These are phyloP conservation scores for Cochlearia excelsa DNA, from an alignment of 345 rosid species.

Conservation along the genomic window DNA sequence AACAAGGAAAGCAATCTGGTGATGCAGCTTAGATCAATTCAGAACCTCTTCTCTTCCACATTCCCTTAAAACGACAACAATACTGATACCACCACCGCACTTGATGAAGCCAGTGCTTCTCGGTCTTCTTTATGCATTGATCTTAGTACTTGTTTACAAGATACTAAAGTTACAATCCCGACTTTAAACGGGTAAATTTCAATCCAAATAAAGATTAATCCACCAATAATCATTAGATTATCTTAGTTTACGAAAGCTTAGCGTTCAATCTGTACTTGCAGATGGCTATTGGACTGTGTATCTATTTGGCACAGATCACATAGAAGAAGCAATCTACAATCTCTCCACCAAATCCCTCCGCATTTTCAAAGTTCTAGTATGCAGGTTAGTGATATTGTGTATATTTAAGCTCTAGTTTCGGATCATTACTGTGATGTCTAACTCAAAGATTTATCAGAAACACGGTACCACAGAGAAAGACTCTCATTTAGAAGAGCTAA, in stretches of 20 bases:
- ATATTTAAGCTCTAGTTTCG: background rate
- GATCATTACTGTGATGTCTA: conserved; percentile 20
- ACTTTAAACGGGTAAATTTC: conserved; percentile 72
- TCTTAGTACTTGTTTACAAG: conserved; percentile 70
- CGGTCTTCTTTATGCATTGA: conserved; percentile 53
- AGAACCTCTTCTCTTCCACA: conserved; percentile 50
- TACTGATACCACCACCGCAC: conserved; percentile 24
- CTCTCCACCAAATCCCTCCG: conserved; percentile 82
- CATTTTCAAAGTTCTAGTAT: conserved; percentile 58
- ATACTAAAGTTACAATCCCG: conserved; percentile 73
- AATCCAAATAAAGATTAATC: background rate
- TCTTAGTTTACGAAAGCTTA: conserved; percentile 11
- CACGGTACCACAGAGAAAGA: conserved; percentile 20
- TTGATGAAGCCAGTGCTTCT: conserved; percentile 38
- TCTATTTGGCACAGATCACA: conserved; percentile 75
- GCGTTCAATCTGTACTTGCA: conserved; percentile 36
- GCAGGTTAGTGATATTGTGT: conserved; percentile 45
- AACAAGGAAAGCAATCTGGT: conserved; percentile 43
- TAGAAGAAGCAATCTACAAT: conserved; percentile 73
- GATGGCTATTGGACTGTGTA: conserved; percentile 93
- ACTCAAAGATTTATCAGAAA: conserved; percentile 43
- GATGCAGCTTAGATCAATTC: conserved; percentile 51
- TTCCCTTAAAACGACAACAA: conserved; percentile 43
- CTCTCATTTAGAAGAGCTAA: conserved; percentile 57
- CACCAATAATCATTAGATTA: background rate